Evolutionary conservation across 2,329 filamentous ascomycete genomes (phyloP), one percentile per base, ranked within the genome.

Genomic region (Cadophora sp.): DNA sequence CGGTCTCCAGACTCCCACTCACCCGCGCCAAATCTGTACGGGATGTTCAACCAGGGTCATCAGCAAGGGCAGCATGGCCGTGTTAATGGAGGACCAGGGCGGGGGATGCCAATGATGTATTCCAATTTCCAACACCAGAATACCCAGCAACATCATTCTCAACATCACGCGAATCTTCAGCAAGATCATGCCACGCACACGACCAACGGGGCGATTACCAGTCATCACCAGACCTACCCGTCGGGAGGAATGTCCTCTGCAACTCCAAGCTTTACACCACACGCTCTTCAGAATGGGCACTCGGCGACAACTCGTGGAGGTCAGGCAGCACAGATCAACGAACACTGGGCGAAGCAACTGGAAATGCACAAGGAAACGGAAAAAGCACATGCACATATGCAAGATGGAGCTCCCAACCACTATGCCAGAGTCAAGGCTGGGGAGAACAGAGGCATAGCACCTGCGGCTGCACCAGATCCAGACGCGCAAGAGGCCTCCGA

Each of bases 261-360:
- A 41, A 88, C 88, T 62, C 83, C 86, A 45, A 76, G 65, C 9
- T 90, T 88, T 74, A 84, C 83, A 18, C 79, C 83, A 11, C 83
- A 78, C 70, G 81, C 78, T 67, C 78, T 89, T 39, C 85, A 87
- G 64, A 89, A 89, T 74, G 87, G 87, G 43, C 85, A 88, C 64
- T 75, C 80, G 7, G 77, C 80, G 18, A 81, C 80, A 59, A 78
- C 83, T 20, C 80, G 87, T 59, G 81, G 79, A 39, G 82, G 81
- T 3, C 86, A 87, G 70, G 79, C 80, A 30, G 85, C 85, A 64
- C 83, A 82, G 64, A 79, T 84, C 53, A 88, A 81, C 70, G 88
- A 90, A 73, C 91, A 97, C 79, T 98, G 94, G 94, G 89, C 91
- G 71, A 91, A 96, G 76, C 96, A 99, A 80, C 80, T 97, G 71